A percentile compares a stretch with the other conserved stretches of the same genome.
Evolutionary conservation across 2,329 filamentous ascomycete genomes (phyloP).

Genomic region (Hypoxylon sp.): DNA sequence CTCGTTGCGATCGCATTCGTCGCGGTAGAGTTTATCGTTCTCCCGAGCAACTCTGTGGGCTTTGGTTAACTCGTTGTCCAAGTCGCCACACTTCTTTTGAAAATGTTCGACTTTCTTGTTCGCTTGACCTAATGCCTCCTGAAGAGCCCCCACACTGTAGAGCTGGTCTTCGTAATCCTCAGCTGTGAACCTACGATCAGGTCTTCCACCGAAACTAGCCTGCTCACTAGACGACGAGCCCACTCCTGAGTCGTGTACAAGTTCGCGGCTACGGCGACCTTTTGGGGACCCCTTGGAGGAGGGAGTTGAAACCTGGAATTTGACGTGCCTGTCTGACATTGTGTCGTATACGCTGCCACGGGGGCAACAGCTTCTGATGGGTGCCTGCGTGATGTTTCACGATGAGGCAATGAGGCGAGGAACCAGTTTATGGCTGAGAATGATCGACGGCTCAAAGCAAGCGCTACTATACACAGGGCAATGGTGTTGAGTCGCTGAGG

Average conservation of each 20-base stretch:
- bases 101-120: slow-evolving; percentile 39
- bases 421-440: slow-evolving; percentile 16
- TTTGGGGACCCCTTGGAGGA: slow-evolving; percentile 33
- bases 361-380: slow-evolving; percentile 18
- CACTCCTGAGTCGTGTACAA: slow-evolving; percentile 47
- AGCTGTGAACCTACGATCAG: slow-evolving; percentile 48
- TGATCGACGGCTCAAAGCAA: slow-evolving; percentile 13
- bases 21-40: slow-evolving; percentile 31
- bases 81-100: slow-evolving; percentile 30
- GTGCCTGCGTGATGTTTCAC: slow-evolving; percentile 29
- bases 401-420: slow-evolving; percentile 15
- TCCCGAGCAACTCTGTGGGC: slow-evolving; percentile 36
- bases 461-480: slow-evolving; percentile 17
- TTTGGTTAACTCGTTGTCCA: slow-evolving; percentile 31
- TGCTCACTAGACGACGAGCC: slow-evolving; percentile 51
- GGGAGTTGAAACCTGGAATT: slow-evolving; percentile 38
- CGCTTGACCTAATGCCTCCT: slow-evolving; percentile 41
- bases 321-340: slow-evolving; percentile 48
- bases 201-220: slow-evolving; percentile 47
- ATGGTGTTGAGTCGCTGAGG: slow-evolving; percentile 15
- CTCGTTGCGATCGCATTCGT: slow-evolving; percentile 34
- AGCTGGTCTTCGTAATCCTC: slow-evolving; percentile 41
- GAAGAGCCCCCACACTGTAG: slow-evolving; percentile 38
- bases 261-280: slow-evolving; percentile 39
- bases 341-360: slow-evolving; percentile 18